Evolutionary conservation across 257 asterid species (phyloP).

Genomic region (Scutellaria galericulata): DNA sequence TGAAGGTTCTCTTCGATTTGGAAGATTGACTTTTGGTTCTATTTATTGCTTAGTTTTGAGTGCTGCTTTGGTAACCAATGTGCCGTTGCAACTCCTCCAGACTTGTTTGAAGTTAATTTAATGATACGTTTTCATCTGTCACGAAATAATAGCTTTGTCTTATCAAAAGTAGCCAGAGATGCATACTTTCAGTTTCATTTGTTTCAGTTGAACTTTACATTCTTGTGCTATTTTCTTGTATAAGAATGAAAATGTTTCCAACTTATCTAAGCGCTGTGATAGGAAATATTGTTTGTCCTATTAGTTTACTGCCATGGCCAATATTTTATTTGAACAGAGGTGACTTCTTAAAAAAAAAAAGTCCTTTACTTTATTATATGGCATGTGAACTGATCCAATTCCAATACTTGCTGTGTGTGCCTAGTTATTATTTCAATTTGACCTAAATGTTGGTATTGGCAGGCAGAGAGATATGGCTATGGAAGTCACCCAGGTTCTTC

Average conservation of each 20-base stretch:
- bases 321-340: background rate
- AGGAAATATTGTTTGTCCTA: background rate
- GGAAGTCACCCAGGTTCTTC: conserved; percentile 67
- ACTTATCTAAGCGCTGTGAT: background rate
- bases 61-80: background rate
- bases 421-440: conserved; percentile 20
- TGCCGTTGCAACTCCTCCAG: background rate
- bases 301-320: background rate
- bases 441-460: conserved; percentile 29
- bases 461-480: conserved; percentile 55
- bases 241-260: background rate
- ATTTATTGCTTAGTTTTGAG: background rate
- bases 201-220: background rate
- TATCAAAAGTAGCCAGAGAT: background rate
- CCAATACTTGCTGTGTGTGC: background rate
- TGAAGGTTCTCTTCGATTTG: conserved; percentile 5
- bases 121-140: background rate
- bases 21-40: conserved; percentile 9
- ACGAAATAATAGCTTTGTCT: too few species aligned
- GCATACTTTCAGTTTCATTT: background rate
- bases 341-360: background rate
- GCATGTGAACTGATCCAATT: conserved; percentile 1
- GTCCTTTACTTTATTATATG: background rate
- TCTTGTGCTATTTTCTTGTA: background rate
- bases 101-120: background rate